Percentiles rank a stretch among this genome's conserved stretches.
phyloP scores from a whole-genome alignment of 1,284 basidiomycete genomes.

The Ceratobasidium sp. region DNA sequence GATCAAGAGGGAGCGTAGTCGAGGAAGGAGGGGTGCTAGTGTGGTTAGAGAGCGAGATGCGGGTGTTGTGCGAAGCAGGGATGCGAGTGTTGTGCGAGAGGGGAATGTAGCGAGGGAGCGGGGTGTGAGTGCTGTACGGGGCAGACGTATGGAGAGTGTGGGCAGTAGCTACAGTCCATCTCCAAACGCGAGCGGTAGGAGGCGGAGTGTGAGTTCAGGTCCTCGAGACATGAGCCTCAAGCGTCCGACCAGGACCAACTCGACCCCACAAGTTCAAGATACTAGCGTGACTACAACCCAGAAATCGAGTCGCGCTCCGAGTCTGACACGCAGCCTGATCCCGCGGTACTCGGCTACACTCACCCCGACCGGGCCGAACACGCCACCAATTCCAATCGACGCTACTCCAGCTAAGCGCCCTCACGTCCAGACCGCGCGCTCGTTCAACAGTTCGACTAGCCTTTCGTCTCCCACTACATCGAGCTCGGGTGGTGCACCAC shows the following conservation, averaged over 20 bases:
- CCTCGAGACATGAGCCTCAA: conserved; percentile 18
- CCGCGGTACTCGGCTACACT: conserved; percentile 8
- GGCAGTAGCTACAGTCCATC: conserved; percentile 43
- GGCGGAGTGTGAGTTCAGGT: conserved; percentile 25
- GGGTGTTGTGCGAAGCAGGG: background rate
- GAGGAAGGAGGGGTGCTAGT: conserved; percentile 21
- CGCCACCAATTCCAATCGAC: conserved; percentile 23
- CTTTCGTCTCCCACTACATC: conserved; percentile 5
- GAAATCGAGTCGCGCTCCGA: conserved; percentile 11
- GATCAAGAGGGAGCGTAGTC: conserved; percentile 1
- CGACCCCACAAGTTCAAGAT: conserved; percentile 11
- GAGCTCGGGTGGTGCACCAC: conserved; percentile 21
- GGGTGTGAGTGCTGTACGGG: conserved; percentile 34
- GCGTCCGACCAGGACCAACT: conserved; percentile 9
- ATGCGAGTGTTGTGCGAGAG: background rate
- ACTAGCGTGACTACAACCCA: conserved; percentile 18
- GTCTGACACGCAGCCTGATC: conserved; percentile 26
- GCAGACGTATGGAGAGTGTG: conserved; percentile 31
- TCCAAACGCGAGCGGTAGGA: conserved; percentile 11
- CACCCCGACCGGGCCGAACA: background rate
- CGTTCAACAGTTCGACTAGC: conserved; percentile 11
- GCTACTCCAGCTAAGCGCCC: background rate
- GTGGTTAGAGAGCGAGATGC: conserved; percentile 10
- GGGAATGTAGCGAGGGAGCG: conserved; percentile 2
- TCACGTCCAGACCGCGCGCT: conserved; percentile 19